A percentile compares a stretch with the other conserved stretches of the same genome.
phyloP scores from a whole-genome alignment of 2,329 filamentous ascomycete species.

The Alternaria consortialis region DNA sequence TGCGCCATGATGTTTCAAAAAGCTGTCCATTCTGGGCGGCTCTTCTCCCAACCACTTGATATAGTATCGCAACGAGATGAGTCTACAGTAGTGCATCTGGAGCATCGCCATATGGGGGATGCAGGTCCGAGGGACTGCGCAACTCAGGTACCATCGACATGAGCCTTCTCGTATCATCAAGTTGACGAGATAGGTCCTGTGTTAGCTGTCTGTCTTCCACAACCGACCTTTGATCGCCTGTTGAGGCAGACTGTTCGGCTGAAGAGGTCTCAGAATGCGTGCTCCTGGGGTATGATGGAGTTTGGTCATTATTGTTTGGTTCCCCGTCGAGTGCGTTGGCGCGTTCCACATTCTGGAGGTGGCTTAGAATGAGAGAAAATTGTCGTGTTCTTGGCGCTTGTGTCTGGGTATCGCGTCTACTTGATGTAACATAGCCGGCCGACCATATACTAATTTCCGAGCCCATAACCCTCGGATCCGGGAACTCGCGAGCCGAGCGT shows the following conservation, averaged over 20 bases:
- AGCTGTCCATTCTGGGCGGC: neutral
- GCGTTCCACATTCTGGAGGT: no score
- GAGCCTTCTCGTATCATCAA: neutral
- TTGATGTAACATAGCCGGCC: neutral
- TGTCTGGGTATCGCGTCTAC: neutral
- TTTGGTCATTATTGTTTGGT: neutral
- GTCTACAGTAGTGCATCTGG: neutral
- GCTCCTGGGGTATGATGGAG: neutral
- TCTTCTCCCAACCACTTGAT: neutral
- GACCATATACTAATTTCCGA: conserved; percentile 1
- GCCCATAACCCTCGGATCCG: neutral
- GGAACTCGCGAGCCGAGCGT: neutral
- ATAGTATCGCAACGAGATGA: neutral
- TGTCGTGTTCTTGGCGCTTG: neutral
- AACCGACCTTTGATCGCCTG: neutral
- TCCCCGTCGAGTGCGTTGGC: neutral
- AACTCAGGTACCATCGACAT: neutral
- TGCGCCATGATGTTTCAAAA: neutral
- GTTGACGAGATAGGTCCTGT: neutral
- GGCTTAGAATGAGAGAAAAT: neutral
- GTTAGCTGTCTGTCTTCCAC: neutral
- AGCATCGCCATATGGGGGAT: neutral
- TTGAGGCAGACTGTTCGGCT: neutral
- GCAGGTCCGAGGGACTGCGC: neutral
- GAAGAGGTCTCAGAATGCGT: neutral